These are phyloP conservation scores for Verticillium dahliae DNA, from an alignment of 2,329 filamentous ascomycete species.

Conservation along the genomic window DNA sequence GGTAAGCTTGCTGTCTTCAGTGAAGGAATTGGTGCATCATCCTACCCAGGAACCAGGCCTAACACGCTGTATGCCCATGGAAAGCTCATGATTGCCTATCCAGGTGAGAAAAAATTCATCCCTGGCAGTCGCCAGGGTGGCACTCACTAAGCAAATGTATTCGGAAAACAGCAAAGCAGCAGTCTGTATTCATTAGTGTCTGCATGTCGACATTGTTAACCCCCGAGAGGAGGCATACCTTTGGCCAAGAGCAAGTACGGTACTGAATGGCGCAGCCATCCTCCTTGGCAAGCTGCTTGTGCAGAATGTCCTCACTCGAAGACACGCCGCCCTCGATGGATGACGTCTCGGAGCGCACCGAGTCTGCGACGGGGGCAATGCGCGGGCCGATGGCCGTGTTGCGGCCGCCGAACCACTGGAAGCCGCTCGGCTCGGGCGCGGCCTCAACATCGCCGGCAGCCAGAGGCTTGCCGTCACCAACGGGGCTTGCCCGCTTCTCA, in stretches of 20 bases:
- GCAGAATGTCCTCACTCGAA: conserved; percentile 43
- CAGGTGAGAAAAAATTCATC: neutral
- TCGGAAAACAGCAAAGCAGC: conserved; percentile 87
- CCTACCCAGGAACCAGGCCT: conserved; percentile 65
- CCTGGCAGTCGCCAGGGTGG: too few species aligned
- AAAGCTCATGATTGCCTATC: conserved; percentile 78
- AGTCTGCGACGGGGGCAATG: conserved; percentile 38
- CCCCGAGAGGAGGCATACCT: conserved; percentile 26
- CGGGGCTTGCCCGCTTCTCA: neutral
- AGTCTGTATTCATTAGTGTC: conserved; percentile 38
- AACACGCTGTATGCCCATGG: conserved; percentile 87
- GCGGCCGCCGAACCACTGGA: conserved; percentile 25
- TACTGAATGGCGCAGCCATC: conserved; percentile 79
- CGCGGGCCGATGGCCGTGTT: conserved; percentile 41
- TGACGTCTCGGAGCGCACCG: conserved; percentile 25
- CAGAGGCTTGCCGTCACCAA: neutral
- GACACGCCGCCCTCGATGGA: conserved; percentile 25
- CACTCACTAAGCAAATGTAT: conserved; percentile 72
- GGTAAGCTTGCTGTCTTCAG: neutral
- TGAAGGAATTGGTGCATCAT: neutral
- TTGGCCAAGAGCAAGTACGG: conserved; percentile 88
- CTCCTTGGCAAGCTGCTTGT: conserved; percentile 69
- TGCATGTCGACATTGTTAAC: too few species aligned
- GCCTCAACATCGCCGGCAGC: neutral
- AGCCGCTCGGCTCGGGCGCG: neutral